These are phyloP conservation scores for Aspergillus kassunensis DNA, from an alignment of 495 filamentous ascomycete genomes.

Conservation along the genomic window DNA sequence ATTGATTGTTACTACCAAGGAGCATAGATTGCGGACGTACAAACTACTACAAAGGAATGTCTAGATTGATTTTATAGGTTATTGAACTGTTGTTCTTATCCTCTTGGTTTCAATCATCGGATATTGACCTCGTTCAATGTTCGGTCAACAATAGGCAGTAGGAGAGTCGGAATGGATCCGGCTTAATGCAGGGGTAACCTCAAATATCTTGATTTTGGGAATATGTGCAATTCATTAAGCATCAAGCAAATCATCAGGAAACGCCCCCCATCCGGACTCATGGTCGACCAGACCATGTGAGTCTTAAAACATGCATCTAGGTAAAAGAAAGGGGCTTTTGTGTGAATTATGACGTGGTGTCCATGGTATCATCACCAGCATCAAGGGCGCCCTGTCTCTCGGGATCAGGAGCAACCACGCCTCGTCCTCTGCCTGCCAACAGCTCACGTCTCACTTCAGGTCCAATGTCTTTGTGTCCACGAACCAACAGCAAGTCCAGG, in stretches of 20 bases:
- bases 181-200: no score
- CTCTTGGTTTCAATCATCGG: no score
- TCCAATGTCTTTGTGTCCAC: conserved; percentile 84
- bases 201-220: conserved; percentile 11
- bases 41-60: no score
- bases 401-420: conserved; percentile 59
- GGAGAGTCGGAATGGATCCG: no score
- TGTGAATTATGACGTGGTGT: conserved; percentile 46
- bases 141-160: no score
- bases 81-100: no score
- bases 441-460: conserved; percentile 90
- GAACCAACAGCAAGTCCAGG: conserved; percentile 78
- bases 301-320: conserved; percentile 1
- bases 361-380: conserved; percentile 91
- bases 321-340: conserved; percentile 6
- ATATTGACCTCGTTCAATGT: no score
- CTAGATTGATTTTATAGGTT: no score
- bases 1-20: no score
- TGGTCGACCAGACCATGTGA: conserved; percentile 21
- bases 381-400: conserved; percentile 51
- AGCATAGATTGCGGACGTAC: no score
- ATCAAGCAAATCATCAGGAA: conserved; percentile 19
- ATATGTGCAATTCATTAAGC: conserved; percentile 27
- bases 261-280: conserved; percentile 23
- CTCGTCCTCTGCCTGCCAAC: conserved; percentile 81